Conservation (phyloP, 1,139 yeast genomes). For the Geotrichum reessii region DNA sequence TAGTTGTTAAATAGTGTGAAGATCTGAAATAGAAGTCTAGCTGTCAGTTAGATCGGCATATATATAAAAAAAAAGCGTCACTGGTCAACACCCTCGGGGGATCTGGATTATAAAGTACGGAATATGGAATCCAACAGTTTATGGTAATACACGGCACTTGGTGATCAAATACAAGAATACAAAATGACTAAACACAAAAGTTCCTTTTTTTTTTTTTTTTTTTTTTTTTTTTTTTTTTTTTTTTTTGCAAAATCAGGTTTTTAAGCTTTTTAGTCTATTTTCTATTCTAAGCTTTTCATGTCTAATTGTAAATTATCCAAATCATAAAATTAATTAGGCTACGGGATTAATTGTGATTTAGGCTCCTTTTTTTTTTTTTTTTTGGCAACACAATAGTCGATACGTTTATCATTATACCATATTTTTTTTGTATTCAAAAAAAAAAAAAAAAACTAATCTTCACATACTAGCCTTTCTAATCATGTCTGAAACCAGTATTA, state of each 20-base stretch:
- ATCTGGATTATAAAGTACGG: background rate
- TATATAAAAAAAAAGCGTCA: background rate
- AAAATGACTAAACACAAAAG: too few relatives aligned
- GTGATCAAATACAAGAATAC: background rate
- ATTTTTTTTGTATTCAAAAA: background rate
- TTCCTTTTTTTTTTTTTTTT: too few relatives aligned
- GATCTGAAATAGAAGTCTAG: background rate
- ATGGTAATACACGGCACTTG: background rate
- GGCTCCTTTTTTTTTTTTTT: background rate
- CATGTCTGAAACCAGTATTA: background rate
- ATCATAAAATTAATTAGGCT: background rate
- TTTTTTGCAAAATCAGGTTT: too few relatives aligned
- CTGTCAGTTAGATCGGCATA: background rate
- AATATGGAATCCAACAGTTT: background rate
- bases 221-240: too few relatives aligned
- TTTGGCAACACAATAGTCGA: background rate
- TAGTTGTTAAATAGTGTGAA: background rate
- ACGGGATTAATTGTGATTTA: background rate
- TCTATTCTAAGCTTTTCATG: too few relatives aligned
- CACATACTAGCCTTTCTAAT: too few relatives aligned
- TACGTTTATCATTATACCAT: background rate
- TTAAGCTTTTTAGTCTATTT: too few relatives aligned
- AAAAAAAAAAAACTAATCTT: too few relatives aligned
- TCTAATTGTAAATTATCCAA: too few relatives aligned
- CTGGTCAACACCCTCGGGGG: background rate